Evolutionary conservation across 169 alveolate genomes (phyloP).

Genomic region (Babesia sp.): DNA sequence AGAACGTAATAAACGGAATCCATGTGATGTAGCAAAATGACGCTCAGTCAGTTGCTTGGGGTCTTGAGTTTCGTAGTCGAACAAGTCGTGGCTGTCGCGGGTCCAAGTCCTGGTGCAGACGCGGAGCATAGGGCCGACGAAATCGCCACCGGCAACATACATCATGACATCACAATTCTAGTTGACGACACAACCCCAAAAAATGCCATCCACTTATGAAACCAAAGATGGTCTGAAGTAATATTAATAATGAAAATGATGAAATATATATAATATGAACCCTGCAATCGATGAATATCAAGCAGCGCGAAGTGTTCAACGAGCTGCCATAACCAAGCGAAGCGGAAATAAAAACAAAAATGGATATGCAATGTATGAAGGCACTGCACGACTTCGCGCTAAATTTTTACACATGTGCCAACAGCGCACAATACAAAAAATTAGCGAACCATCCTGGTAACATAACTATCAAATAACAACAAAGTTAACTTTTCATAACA

Average conservation of each 20-base stretch:
- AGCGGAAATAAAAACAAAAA: too few relatives aligned
- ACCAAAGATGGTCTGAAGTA: background rate
- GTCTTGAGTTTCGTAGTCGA: slow-evolving; percentile 89
- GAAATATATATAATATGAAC: too few relatives aligned
- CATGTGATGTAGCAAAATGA: slow-evolving; percentile 64
- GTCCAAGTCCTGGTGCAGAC: slow-evolving; percentile 90
- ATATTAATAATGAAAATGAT: background rate
- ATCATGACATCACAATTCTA: background rate
- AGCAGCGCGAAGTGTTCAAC: background rate
- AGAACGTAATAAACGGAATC: slow-evolving; percentile 47
- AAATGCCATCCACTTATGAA: background rate
- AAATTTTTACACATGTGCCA: too few relatives aligned
- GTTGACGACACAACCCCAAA: background rate
- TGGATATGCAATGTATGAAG: too few relatives aligned
- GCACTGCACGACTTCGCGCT: too few relatives aligned
- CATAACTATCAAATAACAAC: background rate
- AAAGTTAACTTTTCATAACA: background rate
- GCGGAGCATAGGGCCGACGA: slow-evolving; percentile 70
- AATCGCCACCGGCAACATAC: slow-evolving; percentile 9
- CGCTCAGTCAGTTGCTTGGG: slow-evolving; percentile 71
- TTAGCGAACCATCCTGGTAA: background rate
- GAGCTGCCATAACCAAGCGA: too few relatives aligned
- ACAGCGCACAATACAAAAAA: background rate
- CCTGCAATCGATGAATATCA: background rate
- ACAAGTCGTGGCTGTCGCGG: slow-evolving; percentile 93